Percentiles rank a stretch among this genome's conserved stretches.
phyloP scores from a whole-genome alignment of 2,329 filamentous ascomycete genomes.

The Colletotrichum cuscutae region DNA sequence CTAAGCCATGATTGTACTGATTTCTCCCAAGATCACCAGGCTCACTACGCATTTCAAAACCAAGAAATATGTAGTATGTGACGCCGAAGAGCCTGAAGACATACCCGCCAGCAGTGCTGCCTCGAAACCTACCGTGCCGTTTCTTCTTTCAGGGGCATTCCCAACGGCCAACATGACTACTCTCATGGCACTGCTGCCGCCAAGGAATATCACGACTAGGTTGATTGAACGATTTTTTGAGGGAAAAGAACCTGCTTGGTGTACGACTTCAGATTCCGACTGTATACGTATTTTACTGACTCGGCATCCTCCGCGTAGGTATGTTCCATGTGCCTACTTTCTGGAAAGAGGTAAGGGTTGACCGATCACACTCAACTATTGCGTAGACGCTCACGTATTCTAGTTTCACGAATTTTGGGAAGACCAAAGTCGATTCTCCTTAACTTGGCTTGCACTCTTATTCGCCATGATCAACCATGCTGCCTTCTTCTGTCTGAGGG shows the following conservation, averaged over 20 bases:
- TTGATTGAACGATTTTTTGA: constrained; percentile 43
- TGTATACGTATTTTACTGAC: background rate
- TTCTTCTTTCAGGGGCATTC: constrained; percentile 41
- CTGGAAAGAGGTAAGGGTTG: constrained; percentile 28
- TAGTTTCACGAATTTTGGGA: constrained; percentile 45
- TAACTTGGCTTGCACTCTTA: constrained; percentile 43
- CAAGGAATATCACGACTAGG: constrained; percentile 38
- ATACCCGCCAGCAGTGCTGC: constrained; percentile 31
- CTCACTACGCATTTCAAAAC: constrained; percentile 39
- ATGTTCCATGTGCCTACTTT: constrained; percentile 45
- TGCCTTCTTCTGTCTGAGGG: constrained; percentile 40
- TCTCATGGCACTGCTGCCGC: constrained; percentile 38
- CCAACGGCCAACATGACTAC: constrained; percentile 35
- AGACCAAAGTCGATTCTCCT: constrained; percentile 34
- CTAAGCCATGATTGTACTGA: constrained; percentile 6
- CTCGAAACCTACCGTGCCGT: constrained; percentile 33
- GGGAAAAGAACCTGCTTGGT: constrained; percentile 41
- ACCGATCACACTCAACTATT: background rate
- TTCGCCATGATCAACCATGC: constrained; percentile 44
- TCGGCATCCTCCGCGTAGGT: constrained; percentile 21
- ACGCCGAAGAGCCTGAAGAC: constrained; percentile 35
- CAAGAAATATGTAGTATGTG: constrained; percentile 19
- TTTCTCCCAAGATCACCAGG: constrained; percentile 34
- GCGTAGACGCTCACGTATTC: constrained; percentile 6
- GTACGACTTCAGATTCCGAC: background rate